These are phyloP conservation scores for Xylaria acuta DNA, from an alignment of 495 filamentous ascomycete genomes.

Conservation along the genomic window DNA sequence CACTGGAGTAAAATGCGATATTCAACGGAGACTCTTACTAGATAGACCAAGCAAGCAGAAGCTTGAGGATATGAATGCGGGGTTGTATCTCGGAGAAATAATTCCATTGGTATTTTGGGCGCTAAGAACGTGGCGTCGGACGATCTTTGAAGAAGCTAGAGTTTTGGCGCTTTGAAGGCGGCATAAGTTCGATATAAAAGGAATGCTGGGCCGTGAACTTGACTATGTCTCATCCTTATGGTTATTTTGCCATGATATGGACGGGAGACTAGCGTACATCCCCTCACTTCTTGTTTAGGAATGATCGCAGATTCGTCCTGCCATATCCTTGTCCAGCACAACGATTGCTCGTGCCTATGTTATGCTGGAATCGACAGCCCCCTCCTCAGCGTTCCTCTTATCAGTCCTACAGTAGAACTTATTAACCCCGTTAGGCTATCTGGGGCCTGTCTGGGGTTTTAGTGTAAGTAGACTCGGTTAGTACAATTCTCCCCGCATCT, in stretches of 20 bases:
- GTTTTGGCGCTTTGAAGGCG: neutral
- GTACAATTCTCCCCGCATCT: neutral
- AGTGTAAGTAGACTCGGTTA: neutral
- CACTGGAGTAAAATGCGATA: neutral
- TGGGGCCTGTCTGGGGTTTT: constrained; percentile 8
- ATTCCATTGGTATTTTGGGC: neutral
- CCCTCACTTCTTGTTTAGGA: neutral
- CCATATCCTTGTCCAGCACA: neutral
- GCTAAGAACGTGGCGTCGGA: neutral
- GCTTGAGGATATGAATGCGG: too few species aligned
- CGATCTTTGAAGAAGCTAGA: neutral
- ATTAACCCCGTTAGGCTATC: neutral
- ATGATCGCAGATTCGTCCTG: neutral
- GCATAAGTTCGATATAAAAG: too few species aligned
- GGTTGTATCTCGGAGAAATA: neutral
- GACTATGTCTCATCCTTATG: too few species aligned
- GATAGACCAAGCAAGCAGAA: too few species aligned
- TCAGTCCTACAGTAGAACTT: neutral
- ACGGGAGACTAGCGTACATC: neutral
- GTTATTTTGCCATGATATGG: too few species aligned
- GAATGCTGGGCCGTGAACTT: too few species aligned
- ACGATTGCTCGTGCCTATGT: too few species aligned
- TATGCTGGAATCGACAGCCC: neutral
- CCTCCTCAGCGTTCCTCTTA: neutral
- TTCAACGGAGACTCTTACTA: neutral